A percentile compares a stretch with the other conserved stretches of the same genome.
Evolutionary conservation across 768 basidiomycete genomes (phyloP).

Genomic region (Russula virescens): DNA sequence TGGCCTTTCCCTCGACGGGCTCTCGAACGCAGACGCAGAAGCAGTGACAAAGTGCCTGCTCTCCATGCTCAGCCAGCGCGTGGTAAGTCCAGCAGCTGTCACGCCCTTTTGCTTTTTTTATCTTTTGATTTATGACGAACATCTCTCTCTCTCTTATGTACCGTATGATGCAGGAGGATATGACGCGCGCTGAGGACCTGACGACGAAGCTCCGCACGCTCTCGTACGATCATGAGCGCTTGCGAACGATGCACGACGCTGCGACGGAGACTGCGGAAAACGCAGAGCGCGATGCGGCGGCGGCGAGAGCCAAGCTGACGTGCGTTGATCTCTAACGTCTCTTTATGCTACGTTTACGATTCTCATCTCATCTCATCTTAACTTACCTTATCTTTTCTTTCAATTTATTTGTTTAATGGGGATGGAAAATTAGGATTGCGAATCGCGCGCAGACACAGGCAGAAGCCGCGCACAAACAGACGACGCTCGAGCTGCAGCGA

Average conservation of each 20-base stretch:
- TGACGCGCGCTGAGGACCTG: slow-evolving; percentile 71
- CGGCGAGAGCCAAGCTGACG: slow-evolving; percentile 67
- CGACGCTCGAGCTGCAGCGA: slow-evolving; percentile 62
- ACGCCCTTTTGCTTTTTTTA: too few relatives aligned
- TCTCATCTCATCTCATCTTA: too few relatives aligned
- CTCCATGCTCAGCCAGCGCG: slow-evolving; percentile 65
- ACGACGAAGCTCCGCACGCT: slow-evolving; percentile 70
- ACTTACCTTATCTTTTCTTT: too few relatives aligned
- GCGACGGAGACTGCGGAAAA: slow-evolving; percentile 57
- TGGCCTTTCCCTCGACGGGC: slow-evolving; percentile 63
- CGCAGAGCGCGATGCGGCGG: slow-evolving; percentile 73
- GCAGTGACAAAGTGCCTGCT: slow-evolving; percentile 68
- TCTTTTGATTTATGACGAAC: background rate
- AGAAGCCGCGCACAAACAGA: slow-evolving; percentile 66
- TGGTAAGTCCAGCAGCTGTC: slow-evolving; percentile 48
- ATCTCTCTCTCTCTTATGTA: too few relatives aligned
- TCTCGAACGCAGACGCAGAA: slow-evolving; percentile 50
- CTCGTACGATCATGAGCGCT: slow-evolving; percentile 75
- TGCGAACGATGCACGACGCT: slow-evolving; percentile 55
- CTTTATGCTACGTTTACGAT: too few relatives aligned
- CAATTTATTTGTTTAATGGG: too few relatives aligned
- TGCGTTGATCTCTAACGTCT: slow-evolving; percentile 40
- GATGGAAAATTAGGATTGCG: slow-evolving; percentile 34
- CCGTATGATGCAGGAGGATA: slow-evolving; percentile 50
- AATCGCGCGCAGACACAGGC: slow-evolving; percentile 50